Conservation (phyloP, 768 basidiomycete species). For the Panaeolus cyanescens region DNA sequence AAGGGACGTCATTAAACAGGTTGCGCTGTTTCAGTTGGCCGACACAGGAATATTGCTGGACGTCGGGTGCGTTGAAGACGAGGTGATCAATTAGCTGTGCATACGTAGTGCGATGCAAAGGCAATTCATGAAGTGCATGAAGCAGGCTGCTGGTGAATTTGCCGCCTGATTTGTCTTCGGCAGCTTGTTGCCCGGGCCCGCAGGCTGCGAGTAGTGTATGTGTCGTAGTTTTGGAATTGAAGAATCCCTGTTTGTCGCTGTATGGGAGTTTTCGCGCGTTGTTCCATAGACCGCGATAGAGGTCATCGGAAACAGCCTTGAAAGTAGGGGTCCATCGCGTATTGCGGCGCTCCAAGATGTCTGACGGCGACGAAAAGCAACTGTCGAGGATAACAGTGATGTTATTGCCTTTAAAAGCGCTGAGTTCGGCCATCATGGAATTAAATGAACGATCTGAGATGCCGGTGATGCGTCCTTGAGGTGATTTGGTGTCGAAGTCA, state of each 20-base stretch:
- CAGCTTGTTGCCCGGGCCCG: slow-evolving; percentile 52
- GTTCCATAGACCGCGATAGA: slow-evolving; percentile 58
- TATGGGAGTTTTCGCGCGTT: slow-evolving; percentile 40
- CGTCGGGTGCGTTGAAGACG: slow-evolving; percentile 34
- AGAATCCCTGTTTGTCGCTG: slow-evolving; percentile 43
- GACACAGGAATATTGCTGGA: slow-evolving; percentile 52
- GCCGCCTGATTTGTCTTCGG: slow-evolving; percentile 65
- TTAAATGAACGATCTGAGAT: slow-evolving; percentile 69
- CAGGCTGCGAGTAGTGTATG: slow-evolving; percentile 64
- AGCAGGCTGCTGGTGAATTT: slow-evolving; percentile 61
- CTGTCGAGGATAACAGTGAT: slow-evolving; percentile 69
- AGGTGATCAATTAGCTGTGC: slow-evolving; percentile 47
- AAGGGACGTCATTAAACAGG: slow-evolving; percentile 59
- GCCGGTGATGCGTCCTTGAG: slow-evolving; percentile 53
- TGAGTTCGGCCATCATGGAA: slow-evolving; percentile 60
- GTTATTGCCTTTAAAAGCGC: slow-evolving; percentile 62
- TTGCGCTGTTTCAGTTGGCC: slow-evolving; percentile 50
- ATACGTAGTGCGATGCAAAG: slow-evolving; percentile 58
- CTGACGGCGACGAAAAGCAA: slow-evolving; percentile 52
- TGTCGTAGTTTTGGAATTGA: slow-evolving; percentile 37
- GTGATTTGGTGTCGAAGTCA: slow-evolving; percentile 57
- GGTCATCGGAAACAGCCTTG: slow-evolving; percentile 55
- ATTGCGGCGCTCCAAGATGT: slow-evolving; percentile 45
- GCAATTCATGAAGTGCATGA: slow-evolving; percentile 40
- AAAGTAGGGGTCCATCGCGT: slow-evolving; percentile 62